phyloP scores from a whole-genome alignment of 1,139 yeast species.

The Arxiozyma heterogenica region DNA sequence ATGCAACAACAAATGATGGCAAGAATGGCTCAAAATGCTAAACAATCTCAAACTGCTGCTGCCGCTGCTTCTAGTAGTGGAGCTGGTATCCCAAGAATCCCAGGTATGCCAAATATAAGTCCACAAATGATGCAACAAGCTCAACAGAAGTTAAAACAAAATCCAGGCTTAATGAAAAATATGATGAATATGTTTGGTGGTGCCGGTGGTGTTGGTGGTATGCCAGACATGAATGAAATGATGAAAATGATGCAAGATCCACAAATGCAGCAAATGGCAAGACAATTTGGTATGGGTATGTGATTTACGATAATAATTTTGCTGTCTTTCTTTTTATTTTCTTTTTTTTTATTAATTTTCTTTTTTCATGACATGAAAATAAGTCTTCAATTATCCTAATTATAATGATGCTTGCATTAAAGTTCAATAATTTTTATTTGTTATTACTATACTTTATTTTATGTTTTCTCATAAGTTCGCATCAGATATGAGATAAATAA shows the following conservation, averaged over 20 bases:
- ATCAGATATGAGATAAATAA: too few species aligned
- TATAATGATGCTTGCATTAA: background rate
- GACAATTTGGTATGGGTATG: conserved; percentile 44
- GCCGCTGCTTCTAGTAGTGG: conserved; percentile 39
- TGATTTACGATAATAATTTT: conserved; percentile 1
- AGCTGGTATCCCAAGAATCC: conserved; percentile 33
- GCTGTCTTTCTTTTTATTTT: background rate
- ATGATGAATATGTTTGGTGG: conserved; percentile 46
- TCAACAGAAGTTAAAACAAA: conserved; percentile 50
- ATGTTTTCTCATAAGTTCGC: too few species aligned
- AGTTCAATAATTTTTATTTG: background rate
- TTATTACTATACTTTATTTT: too few species aligned
- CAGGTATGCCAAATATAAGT: conserved; percentile 34
- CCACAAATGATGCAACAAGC: conserved; percentile 35
- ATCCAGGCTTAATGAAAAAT: conserved; percentile 59
- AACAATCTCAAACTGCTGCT: conserved; percentile 39
- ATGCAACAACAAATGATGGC: conserved; percentile 95
- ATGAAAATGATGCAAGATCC: conserved; percentile 63
- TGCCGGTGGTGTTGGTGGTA: conserved; percentile 37
- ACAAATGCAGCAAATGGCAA: conserved; percentile 70
- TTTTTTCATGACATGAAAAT: too few species aligned
- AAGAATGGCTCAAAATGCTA: conserved; percentile 73
- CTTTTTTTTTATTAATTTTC: too few species aligned
- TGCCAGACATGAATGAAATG: conserved; percentile 43
- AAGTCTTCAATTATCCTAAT: background rate